Evolutionary conservation across 2,329 filamentous ascomycete species (phyloP).

Genomic region (Monilinia fructigena): DNA sequence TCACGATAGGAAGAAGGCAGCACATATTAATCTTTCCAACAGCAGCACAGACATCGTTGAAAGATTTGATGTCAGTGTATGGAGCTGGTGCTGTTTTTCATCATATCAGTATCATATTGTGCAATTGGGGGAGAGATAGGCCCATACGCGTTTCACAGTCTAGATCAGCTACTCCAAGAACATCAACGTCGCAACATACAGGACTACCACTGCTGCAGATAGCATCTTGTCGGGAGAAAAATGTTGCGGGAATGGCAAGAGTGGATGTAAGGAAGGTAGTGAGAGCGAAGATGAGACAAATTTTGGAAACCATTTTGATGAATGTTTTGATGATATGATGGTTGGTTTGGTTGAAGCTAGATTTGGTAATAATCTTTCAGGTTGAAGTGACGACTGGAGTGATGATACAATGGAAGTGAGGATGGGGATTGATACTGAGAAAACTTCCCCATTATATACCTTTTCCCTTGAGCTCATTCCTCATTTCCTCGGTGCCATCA

Average conservation of each 20-base stretch:
- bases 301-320: conserved; percentile 28
- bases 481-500: background rate
- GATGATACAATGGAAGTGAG: background rate
- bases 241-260: conserved; percentile 35
- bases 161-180: conserved; percentile 56
- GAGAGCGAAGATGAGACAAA: conserved; percentile 17
- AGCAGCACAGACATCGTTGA: conserved; percentile 33
- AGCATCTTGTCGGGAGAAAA: background rate
- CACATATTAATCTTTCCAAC: conserved; percentile 48
- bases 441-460: background rate
- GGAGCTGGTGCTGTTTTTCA: conserved; percentile 40
- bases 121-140: background rate
- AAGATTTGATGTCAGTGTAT: conserved; percentile 45
- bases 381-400: background rate
- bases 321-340: background rate
- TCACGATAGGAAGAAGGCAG: conserved; percentile 52
- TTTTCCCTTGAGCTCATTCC: background rate
- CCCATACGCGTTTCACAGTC: conserved; percentile 56
- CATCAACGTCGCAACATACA: conserved; percentile 62
- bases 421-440: background rate
- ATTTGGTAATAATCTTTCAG: too few relatives aligned
- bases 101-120: background rate
- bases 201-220: conserved; percentile 37
- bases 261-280: conserved; percentile 35
- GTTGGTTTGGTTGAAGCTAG: too few relatives aligned